Conservation (phyloP, 1,284 basidiomycete species). For the Sanghuangporus baumii region DNA sequence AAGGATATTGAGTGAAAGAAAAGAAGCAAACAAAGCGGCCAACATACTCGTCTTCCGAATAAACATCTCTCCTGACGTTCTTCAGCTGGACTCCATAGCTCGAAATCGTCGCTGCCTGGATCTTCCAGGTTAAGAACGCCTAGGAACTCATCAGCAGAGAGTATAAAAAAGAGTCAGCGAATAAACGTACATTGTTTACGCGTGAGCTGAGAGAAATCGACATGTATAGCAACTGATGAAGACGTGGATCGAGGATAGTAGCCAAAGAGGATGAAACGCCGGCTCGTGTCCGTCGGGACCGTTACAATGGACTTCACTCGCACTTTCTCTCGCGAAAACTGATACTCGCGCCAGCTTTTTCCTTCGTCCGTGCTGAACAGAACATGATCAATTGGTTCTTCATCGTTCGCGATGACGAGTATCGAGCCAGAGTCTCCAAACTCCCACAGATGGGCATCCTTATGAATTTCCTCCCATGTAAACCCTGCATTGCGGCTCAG, state of each 20-base stretch:
- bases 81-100: constrained; percentile 90
- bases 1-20: not conserved
- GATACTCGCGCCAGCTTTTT: constrained; percentile 80
- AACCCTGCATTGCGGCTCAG: constrained; percentile 95
- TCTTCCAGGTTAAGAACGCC: constrained; percentile 66
- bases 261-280: constrained; percentile 87
- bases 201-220: constrained; percentile 86
- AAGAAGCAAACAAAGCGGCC: not conserved
- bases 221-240: constrained; percentile 68
- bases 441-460: constrained; percentile 97
- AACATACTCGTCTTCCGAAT: constrained; percentile 76
- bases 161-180: not conserved
- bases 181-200: constrained; percentile 59
- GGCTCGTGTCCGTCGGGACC: constrained; percentile 85
- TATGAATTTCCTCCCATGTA: constrained; percentile 97
- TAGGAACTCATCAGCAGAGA: constrained; percentile 29
- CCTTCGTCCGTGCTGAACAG: constrained; percentile 91
- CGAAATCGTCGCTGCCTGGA: constrained; percentile 84
- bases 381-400: constrained; percentile 86
- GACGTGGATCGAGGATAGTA: constrained; percentile 44
- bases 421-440: constrained; percentile 97
- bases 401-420: constrained; percentile 92
- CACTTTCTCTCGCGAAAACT: constrained; percentile 71
- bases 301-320: constrained; percentile 80
- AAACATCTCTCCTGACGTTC: constrained; percentile 72